Evolutionary conservation across 2,329 filamentous ascomycete species (phyloP), one percentile per base, ranked within the genome.

Genomic region (Grosmannia serpens): DNA sequence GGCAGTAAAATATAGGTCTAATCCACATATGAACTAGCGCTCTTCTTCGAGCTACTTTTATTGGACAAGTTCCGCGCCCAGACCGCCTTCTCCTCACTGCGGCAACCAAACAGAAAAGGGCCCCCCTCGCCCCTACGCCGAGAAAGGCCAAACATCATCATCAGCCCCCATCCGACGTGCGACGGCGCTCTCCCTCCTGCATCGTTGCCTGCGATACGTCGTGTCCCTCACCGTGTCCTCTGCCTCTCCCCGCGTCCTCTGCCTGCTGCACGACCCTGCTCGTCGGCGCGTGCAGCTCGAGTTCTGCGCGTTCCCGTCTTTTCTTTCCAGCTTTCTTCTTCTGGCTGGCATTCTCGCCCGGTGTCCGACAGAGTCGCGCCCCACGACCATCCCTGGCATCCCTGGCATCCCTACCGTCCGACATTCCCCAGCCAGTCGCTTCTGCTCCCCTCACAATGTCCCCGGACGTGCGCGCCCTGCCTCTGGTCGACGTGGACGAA

Each of bases 81-180:
- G 53, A 55, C 53, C 53, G 53, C 47, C 27, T 22, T 52, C 41
- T 44, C 49, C 50, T 58, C 56, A 53, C 56, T 57, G 47, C 49
- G 33, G 56, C 56, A 58, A 58, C 56, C 35, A 53, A 22, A 4
- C 15, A 27, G 17, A 51, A 58, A 46, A 5, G 26, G 9, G 6
- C 50, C 22, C 49, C 35, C 49, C 17, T 41, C 13, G 35, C 35
- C 35, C 35, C 35, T n/a, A 38, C 4, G 9, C 13, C 20, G 27
- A 11, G 22, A 33, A 24, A 57, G 44, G n/a, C 17, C 27, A 29
- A 50, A 29, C 47, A 51, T 57, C 55, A 20, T 51, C 55, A 52
- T 47, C 53, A 44, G 41, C 46, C 31, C 29, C 31, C 46, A 27
- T 29, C 47, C 33, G 13, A 50, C 44, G 29, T 35, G 31, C 33